Evolutionary conservation across 306 rosid genomes (phyloP).

Genomic region (Echinosophora koreensis): DNA sequence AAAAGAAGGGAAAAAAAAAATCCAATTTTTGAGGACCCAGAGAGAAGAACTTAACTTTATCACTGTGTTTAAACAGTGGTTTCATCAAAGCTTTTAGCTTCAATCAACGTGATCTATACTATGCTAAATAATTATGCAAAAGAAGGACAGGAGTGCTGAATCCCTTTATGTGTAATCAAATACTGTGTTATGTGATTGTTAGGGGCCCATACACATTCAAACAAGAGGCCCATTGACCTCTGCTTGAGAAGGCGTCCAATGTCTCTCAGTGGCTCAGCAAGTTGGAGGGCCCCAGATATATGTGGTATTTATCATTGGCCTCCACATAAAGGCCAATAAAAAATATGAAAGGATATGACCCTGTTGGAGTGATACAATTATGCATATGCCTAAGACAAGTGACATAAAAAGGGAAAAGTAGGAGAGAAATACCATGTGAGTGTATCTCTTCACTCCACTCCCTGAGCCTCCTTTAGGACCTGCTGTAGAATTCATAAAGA

Average conservation of each 20-base stretch:
- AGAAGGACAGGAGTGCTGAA: slow-evolving; percentile 49
- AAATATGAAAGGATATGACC: slow-evolving; percentile 62
- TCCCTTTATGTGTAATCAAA: slow-evolving; percentile 54
- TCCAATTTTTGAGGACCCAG: slow-evolving; percentile 44
- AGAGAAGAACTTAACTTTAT: slow-evolving; percentile 32
- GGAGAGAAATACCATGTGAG: slow-evolving; percentile 41
- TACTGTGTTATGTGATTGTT: slow-evolving; percentile 56
- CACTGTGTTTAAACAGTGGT: slow-evolving; percentile 48
- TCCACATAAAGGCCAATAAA: slow-evolving; percentile 55
- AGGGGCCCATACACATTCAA: slow-evolving; percentile 65
- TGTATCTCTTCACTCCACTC: slow-evolving; percentile 46
- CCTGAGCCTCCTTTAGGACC: slow-evolving; percentile 33
- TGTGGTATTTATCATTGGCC: slow-evolving; percentile 64
- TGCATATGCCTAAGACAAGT: slow-evolving; percentile 45
- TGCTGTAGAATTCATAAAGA: slow-evolving; percentile 4
- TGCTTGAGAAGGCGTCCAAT: slow-evolving; percentile 61
- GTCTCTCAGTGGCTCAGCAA: slow-evolving; percentile 62
- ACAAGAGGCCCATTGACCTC: slow-evolving; percentile 58
- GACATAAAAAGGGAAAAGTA: slow-evolving; percentile 37
- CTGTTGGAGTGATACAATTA: slow-evolving; percentile 54
- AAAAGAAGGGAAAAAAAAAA: slow-evolving; percentile 37
- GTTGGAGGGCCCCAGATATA: slow-evolving; percentile 70
- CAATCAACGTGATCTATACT: slow-evolving; percentile 39
- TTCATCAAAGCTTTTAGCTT: slow-evolving; percentile 45
- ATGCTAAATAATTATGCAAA: slow-evolving; percentile 48